Evolutionary conservation across 495 filamentous ascomycete species (phyloP), one percentile per base, ranked within the genome.

Genomic region (Penicillium simplicissimum): DNA sequence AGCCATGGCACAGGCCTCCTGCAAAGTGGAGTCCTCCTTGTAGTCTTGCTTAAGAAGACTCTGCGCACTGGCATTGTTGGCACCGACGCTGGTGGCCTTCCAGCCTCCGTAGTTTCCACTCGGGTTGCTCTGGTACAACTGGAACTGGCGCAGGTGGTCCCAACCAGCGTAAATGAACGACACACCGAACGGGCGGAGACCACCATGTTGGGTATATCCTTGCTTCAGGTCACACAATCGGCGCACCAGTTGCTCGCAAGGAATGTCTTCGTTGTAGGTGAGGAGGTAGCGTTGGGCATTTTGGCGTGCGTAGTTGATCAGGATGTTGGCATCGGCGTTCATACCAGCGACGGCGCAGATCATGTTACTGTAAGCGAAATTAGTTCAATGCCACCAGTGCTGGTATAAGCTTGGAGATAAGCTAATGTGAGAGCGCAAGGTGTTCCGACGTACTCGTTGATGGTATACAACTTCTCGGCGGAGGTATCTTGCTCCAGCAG

Each of bases 91-190:
- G 57, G 95, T 99, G 14, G 95, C 95, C 79, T 98, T 98, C 95
- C 95, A 99, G 51, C 95, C 95, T 55, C 95, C 95, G 71, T 99
- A 99, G 79, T 99, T 99, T 61, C 95, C 95, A 68, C 90, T 96
- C n/a, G 95, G 95, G 78, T 99, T 99, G 84, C 93, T 97, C 75
- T 97, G 92, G 82, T 99, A 99, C 60, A 99, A 84, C 81, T 99
- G 95, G 83, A 99, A 99, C 72, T 98, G 89, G 60, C 92, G 86
- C 72, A 93, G 90, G 47, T 89, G 88, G 71, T 99, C 95, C 82
- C 91, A 99, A 59, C 95, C 95, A 52, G 95, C 95, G 74, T 99
- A 99, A 84, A 99, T 98, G 85, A 99, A 98, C 38, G 92, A 96
- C 48, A 99, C 95, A 77, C 95, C 95, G 69, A 99, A 99, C 23